Evolutionary conservation across 495 filamentous ascomycete genomes (phyloP), one percentile per base, ranked within the genome.

Genomic region (Talaromyces borbonicus): DNA sequence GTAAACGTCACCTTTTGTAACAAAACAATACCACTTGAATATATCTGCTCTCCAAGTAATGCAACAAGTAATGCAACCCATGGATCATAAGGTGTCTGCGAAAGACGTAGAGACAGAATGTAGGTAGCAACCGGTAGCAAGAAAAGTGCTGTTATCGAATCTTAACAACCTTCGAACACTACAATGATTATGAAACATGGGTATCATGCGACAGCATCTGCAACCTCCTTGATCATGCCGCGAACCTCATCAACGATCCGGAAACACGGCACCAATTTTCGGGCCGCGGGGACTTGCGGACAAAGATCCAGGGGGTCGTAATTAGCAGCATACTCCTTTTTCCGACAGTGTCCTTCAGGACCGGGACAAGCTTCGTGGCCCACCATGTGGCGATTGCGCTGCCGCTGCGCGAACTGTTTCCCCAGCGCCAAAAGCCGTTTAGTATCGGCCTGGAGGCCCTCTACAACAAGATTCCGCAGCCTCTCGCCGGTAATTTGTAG

Each of bases 221-320:
- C 38, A 46, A 59, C 49, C 24, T 57, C 49, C 12, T 51, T 37
- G 12, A 59, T 56, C 54, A 57, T 59, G n/a, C 24, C 44, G 5
- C 47, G 35, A 14, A 59, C 56, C 38, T 59, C 56, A 47, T 57
- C 56, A 22, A 59, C 56, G 19, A 59, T 57, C 2, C 56, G 54
- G 27, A 56, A 59, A 46, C 56, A 59, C 16, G 56, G 56, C 15
- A 52, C 37, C 42, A 59, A 22, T 24, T 51, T 52, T 29, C 49
- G 27, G n/a, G 49, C 49, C 25, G 43, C 38, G 9, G 56, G 44
- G 43, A 52, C 46, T 8, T 57, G 54, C 3, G 56, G 56, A 49
- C 56, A 59, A 14, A 59, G 18, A 44, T 59, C 56, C 0, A 57
- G 51, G 22, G 56, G 56, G 26, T 59, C 56, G 36, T 56, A 48